Evolutionary conservation across 2,329 filamentous ascomycete species (phyloP).

Genomic region (Aspergillus japonicus): DNA sequence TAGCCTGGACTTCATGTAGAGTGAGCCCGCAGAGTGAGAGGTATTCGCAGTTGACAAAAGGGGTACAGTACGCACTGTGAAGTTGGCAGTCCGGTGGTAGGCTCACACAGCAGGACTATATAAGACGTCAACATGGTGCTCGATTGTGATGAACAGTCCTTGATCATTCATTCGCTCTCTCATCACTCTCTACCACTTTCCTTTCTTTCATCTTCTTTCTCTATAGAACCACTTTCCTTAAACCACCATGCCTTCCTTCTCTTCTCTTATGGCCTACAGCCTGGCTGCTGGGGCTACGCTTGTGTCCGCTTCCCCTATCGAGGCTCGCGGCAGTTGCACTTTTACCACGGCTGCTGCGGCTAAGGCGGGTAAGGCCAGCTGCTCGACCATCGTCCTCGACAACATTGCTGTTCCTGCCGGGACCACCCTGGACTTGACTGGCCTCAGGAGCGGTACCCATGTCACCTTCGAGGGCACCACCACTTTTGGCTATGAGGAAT

Average conservation of each 20-base stretch:
- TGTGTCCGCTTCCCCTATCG: not conserved
- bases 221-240: not conserved
- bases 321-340: not conserved
- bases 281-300: not conserved
- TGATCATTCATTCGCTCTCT: not conserved
- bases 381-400: constrained; percentile 43
- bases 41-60: not conserved
- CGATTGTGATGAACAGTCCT: not conserved
- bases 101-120: not conserved
- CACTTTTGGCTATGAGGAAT: constrained; percentile 37
- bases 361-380: constrained; percentile 37
- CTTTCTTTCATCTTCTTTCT: not conserved
- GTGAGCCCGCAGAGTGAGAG: not conserved
- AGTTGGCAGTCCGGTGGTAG: not conserved
- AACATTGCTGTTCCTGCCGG: constrained; percentile 41
- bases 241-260: not conserved
- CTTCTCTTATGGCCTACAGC: not conserved
- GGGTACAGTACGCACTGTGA: not conserved
- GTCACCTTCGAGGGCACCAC: constrained; percentile 44
- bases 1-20: not conserved
- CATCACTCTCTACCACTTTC: not conserved
- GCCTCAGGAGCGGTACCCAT: constrained; percentile 41
- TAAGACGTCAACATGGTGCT: not conserved
- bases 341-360: not conserved
- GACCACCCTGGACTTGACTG: constrained; percentile 42